Base-by-base conservation (phyloP, 352 stramenopile species). In the Phytopythium montanum region DNA sequence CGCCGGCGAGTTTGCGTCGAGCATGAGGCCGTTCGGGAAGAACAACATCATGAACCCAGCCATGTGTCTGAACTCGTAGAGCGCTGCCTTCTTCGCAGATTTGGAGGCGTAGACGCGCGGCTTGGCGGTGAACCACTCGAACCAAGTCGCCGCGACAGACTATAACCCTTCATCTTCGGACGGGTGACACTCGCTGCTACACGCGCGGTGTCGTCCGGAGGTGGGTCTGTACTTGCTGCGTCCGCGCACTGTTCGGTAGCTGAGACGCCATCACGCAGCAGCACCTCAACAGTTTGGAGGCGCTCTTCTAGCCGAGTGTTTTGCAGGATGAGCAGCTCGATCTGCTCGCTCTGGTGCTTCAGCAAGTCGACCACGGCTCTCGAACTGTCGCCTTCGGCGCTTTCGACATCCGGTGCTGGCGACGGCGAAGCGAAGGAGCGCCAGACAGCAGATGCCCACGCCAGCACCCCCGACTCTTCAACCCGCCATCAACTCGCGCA, bases 51-150 rank as follows among this genome's bases (percentile, higher is more conserved):
- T 45, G 44, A 45, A 60, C 23, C 54, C 55, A 26, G 34, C 23
- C 2, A 26, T 29, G 33, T 68, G 42, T 54, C 61, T 58, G 52
- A 64, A 64, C 54, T 61, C 51, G 44, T 61, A 64, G 10, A 64
- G 56, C 21, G 39, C 29, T 56, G 25, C 55, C 38, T 58, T 68
- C 21, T 60, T 60, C 1, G 54, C 52, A 63, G 56, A 54, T 42
- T 19, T 31, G 13, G 49, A 59, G 2, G 9, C 25, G 36, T 54
- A 63, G 8, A 63, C 55, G 42, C 56, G 56, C 2, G 61, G 50
- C 16, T 60, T 50, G 26, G 55, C 25, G 1, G 56, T 57, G 28
- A 68, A 54, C 56, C 56, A 63, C 34, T 62, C 39, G 28, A 38
- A 61, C 42, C 56, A 68, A 48, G 59, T 26, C 25, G 39, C 21